Evolutionary conservation across 2,329 filamentous ascomycete species (phyloP).

Genomic region (Fusarium sp.): DNA sequence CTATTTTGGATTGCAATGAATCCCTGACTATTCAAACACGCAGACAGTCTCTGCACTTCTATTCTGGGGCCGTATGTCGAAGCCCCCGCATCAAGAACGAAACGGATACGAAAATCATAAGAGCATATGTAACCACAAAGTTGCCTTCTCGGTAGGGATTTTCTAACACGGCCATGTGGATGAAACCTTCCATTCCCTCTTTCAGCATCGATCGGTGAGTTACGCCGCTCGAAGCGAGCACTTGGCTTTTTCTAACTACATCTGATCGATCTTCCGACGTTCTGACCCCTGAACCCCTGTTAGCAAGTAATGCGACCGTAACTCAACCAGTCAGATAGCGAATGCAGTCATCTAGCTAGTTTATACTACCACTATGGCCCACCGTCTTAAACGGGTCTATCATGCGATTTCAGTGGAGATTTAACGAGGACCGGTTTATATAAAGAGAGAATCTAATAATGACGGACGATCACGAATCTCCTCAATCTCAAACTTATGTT

Average conservation of each 20-base stretch:
- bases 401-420: background rate
- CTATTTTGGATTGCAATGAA: too few species aligned
- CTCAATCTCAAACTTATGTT: too few species aligned
- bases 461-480: background rate
- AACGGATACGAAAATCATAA: too few species aligned
- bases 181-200: background rate
- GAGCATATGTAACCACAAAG: background rate
- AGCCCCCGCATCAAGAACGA: too few species aligned
- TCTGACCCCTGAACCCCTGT: rapidly evolving
- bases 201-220: background rate
- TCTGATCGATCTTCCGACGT: background rate
- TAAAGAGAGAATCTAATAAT: background rate
- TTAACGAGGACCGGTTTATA: background rate
- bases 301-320: background rate
- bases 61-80: too few species aligned
- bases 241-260: background rate
- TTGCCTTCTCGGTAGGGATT: background rate
- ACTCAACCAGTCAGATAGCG: background rate
- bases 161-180: background rate
- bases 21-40: too few species aligned
- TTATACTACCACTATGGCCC: background rate
- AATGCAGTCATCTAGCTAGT: background rate
- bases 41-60: too few species aligned
- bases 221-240: background rate
- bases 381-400: background rate